Evolutionary conservation across 495 filamentous ascomycete genomes (phyloP), one percentile per base, ranked within the genome.

Genomic region (Hypoxylon subgilvum): DNA sequence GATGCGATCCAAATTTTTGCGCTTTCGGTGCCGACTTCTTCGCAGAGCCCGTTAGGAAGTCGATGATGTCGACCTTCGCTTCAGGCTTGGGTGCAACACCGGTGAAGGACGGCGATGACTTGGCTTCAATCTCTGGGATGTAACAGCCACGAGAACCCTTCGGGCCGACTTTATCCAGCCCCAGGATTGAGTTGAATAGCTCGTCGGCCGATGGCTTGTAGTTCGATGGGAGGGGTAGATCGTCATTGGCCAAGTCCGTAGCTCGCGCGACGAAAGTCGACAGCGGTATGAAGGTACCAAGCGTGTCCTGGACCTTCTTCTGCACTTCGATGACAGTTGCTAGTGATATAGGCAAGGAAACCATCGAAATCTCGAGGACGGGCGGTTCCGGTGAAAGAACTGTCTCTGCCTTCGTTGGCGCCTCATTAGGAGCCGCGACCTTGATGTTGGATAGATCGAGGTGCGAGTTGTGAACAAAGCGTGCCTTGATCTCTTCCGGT

Each of bases 361-460:
- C 72, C 51, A 83, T 71, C 4, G 76, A 67, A 9, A 84, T 77
- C 36, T 75, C 72, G 6, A 72, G 71, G 17, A 79, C 67, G 52
- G 80, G 72, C 16, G 67, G 65, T 14, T 72, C 69, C 19, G 72
- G 63, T 10, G 74, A 66, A n/a, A 74, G 68, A 28, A 71, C 72
- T 28, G 79, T 78, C 36, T 74, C 72, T 32, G 65, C 55, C 52
- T 79, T 78, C 70, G 77, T 77, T n/a, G 74, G 66, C 3, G 77
- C 72, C 34, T 80, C 75, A 17, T 85, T 74, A n/a, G 82, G 74
- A 14, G 87, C 85, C 52, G 91, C 77, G 18, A 78, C 66, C 80
- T 96, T 95, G 78, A 97, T 91, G 74, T 97, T 96, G 76, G 88
- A 94, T 48, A 97, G 83, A 72, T 97, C 95, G 19, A 98, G 82